Evolutionary conservation across 2,329 filamentous ascomycete genomes (phyloP), one percentile per base, ranked within the genome.

Genomic region (Keithomyces neogunnii): DNA sequence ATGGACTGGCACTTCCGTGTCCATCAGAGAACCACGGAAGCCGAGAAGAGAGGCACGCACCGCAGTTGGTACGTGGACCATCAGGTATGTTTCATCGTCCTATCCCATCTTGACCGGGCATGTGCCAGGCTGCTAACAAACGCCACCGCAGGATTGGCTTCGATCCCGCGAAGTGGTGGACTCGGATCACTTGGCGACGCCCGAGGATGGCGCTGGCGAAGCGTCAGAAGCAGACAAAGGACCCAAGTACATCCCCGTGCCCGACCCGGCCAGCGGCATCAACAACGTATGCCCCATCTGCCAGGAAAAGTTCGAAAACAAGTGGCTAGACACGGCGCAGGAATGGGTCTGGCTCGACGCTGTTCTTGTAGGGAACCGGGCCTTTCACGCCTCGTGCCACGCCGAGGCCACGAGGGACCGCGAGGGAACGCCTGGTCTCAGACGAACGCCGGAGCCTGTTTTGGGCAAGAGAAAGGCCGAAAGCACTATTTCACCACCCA

Each of bases 1-100:
- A 85, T 99, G 75, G 93, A 99, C 69, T 99, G 93, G 93, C 93
- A 99, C 69, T 99, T 99, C 72, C 85, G 86, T 51, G 91, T 92
- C 29, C 92, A 96, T 63, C 87, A 91, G 62, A 85, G 90, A 45
- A 89, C 95, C 69, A 84, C 84, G 3, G 92, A 97, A 59, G 85
- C 88, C 11, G 84, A 89, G 62, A 92, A 89, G 65, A 81, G 89
- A 55, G 90, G 88, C 33, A 88, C 95, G 60, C 91, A 95, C 63
- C 85, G 93, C 35, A 95, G 89, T 67, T 97, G 90, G 89, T 96
- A 96, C 65, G 84, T 96, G 47, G 89, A 95, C 62, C 88, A 95
- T 71, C 77, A 85, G 71, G 86, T 89, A 76, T 71, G 82, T 64
- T 40, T 13, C 39, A 31, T 7, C n/a, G 30, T 9, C 29, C 19